Evolutionary conservation across 306 rosid species (phyloP), one percentile per base, ranked within the genome.

Genomic region (Benincasa hispida): DNA sequence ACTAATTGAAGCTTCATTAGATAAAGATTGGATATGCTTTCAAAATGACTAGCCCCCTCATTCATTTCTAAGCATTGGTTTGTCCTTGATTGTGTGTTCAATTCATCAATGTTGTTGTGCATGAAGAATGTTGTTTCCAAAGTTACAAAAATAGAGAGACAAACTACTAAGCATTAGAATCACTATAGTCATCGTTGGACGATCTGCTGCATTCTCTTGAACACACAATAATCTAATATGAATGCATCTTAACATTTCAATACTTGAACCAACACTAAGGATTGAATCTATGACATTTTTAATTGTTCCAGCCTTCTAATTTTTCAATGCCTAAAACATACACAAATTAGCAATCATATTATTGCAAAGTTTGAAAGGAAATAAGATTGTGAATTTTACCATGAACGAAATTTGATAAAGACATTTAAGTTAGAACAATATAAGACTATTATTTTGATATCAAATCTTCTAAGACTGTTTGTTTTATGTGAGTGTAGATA

Each of bases 151-250:
- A 81, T 65, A 39, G 25, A 72, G 27, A 17, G 34, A 42, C 30
- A 76, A 32, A 8, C 78, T 82, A 10, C 73, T 65, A 42, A 84
- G 60, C 87, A 84, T 81, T 24, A 79, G 22, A 35, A 80, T 55
- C 6, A 83, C 66, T 0, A 77, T 35, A 19, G 86, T 76, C 83
- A 80, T 80, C 58, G 75, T 72, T 4, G 86, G 83, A 77, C 86
- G 70, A 9, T 47, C 42, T 59, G 62, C 25, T 32, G 77, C 77
- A 30, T 83, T 39, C 70, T 79, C 79, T 48, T 83, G 81, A 55
- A 80, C 81, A 25, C 86, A 77, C 77, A 80, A 73, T 65, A 83
- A 53, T 11, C 69, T 83, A 34, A 83, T 77, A 10, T 83, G 77
- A 11, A 77, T 72, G 67, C 61, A 80, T 70, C 77, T 65, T 17